Evolutionary conservation across 768 basidiomycete species (phyloP), one percentile per base, ranked within the genome.

Genomic region (Pulveroboletus sp.): DNA sequence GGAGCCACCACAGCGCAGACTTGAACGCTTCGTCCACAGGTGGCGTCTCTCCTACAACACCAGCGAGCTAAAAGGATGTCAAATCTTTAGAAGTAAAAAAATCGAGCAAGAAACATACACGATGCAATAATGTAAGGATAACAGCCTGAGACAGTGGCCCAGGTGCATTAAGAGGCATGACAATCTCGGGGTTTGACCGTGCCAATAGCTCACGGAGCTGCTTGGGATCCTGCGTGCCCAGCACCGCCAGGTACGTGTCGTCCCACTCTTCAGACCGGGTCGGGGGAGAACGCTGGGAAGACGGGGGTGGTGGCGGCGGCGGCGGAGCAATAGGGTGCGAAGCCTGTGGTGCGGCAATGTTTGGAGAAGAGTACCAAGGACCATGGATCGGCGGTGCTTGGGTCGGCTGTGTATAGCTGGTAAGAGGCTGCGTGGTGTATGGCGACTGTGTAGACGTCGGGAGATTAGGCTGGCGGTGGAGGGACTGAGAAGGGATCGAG

Each of bases 1-100:
- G 87, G 56, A 93, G 70, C 90, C 90, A 93, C 89, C 90, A 91
- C 48, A 92, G 70, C 7, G 85, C 80, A 13, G 78, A 80, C 69
- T 90, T 90, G 77, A 90, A 91, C 6, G 78, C 68, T 58, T 92
- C 90, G 51, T 93, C 90, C 40, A 77, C 75, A 10, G 90, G 87
- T 6, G 86, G 78, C 3, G 79, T 82, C 63, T 91, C 88, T 35
- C 84, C 83, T 38, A 91, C 78, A 50, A 85, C 77, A 24, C 80
- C 76, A 49, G 89, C 81, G 27, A 92, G 76, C 88, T 91, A 64
- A 2, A 43, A 46, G 36, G 19, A n/a, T 42, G 7, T 58, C 47
- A 49, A 38, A 56, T 7, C 11, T 6, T 13, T 32, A 16, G 24
- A 34, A 17, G 16, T 13, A 19, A 20, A 32, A 51, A 43, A 24